phyloP scores from a whole-genome alignment of 169 alveolate species.

The Plasmodium knowlesi region DNA sequence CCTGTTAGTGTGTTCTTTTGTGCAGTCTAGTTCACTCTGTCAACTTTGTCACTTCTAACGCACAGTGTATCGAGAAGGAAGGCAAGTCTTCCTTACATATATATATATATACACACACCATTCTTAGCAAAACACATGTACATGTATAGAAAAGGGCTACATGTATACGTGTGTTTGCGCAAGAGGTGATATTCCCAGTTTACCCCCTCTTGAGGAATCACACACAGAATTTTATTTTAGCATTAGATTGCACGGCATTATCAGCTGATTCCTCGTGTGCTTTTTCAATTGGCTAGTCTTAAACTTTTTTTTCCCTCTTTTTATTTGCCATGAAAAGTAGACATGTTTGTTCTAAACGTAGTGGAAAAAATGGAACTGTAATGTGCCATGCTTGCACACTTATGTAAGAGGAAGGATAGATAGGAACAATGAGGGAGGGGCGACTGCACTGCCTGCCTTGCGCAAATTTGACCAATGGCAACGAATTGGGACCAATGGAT shows the following conservation, averaged over 20 bases:
- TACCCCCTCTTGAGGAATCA: not conserved
- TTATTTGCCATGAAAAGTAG: not conserved
- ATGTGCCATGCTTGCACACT: not conserved
- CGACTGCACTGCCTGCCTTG: not conserved
- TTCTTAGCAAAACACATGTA: not conserved
- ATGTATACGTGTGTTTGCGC: not conserved
- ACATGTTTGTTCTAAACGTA: not conserved
- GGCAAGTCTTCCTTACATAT: not conserved
- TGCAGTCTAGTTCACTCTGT: not conserved
- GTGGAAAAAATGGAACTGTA: not conserved
- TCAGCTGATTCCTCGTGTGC: not conserved
- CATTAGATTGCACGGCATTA: conserved; percentile 56
- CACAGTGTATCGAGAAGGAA: not conserved
- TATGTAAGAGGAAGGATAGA: not conserved
- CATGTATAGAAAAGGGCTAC: not conserved
- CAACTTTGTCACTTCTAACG: not conserved
- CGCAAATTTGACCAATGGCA: not conserved
- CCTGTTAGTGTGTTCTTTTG: not conserved
- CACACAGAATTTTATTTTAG: conserved; percentile 47
- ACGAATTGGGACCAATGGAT: not conserved
- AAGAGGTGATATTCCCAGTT: not conserved
- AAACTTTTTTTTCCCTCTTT: not conserved
- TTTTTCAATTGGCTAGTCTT: not conserved
- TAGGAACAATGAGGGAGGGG: not conserved
- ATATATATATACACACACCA: not conserved